These are phyloP conservation scores for Mycena albidolilacea DNA, from an alignment of 768 basidiomycete species.

Conservation along the genomic window DNA sequence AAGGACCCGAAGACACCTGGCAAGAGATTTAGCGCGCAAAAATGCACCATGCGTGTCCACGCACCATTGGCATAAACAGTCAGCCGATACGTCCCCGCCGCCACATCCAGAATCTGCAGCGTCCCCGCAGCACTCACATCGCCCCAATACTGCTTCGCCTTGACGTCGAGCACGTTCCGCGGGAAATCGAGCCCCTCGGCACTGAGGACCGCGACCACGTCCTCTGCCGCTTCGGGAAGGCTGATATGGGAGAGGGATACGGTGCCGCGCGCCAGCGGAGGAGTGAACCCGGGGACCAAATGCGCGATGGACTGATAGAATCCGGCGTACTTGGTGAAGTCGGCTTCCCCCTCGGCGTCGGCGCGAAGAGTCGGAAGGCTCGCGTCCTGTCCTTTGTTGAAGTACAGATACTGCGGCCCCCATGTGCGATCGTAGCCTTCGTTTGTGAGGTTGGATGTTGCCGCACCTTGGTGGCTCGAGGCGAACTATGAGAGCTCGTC, in stretches of 20 bases:
- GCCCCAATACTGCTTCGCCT: conserved; percentile 30
- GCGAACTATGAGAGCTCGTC: conserved; percentile 10
- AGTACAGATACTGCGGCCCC: conserved; percentile 28
- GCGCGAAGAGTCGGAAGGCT: conserved; percentile 28
- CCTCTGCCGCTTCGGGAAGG: conserved; percentile 9
- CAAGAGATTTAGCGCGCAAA: background rate
- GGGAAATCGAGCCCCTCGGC: conserved; percentile 25
- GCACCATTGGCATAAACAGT: conserved; percentile 27
- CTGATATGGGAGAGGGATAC: conserved; percentile 9
- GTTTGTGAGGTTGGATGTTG: conserved; percentile 27
- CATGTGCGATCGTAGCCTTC: conserved; percentile 32
- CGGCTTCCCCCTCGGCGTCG: conserved; percentile 24
- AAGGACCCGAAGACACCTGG: conserved; percentile 31
- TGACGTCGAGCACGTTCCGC: conserved; percentile 29
- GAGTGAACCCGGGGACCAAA: conserved; percentile 15
- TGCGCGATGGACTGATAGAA: conserved; percentile 33
- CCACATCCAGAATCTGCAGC: conserved; percentile 14
- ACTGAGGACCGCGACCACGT: conserved; percentile 24
- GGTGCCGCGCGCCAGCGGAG: conserved; percentile 26
- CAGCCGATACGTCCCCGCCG: conserved; percentile 22
- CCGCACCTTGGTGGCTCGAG: conserved; percentile 32
- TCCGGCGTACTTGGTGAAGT: conserved; percentile 17
- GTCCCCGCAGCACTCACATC: conserved; percentile 7
- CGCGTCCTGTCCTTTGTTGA: conserved; percentile 31
- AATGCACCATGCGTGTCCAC: background rate